Percentiles rank a stretch among this genome's conserved stretches.
Evolutionary conservation across 2,329 filamentous ascomycete species (phyloP).

Genomic region (Trichoderma afroharzianum): DNA sequence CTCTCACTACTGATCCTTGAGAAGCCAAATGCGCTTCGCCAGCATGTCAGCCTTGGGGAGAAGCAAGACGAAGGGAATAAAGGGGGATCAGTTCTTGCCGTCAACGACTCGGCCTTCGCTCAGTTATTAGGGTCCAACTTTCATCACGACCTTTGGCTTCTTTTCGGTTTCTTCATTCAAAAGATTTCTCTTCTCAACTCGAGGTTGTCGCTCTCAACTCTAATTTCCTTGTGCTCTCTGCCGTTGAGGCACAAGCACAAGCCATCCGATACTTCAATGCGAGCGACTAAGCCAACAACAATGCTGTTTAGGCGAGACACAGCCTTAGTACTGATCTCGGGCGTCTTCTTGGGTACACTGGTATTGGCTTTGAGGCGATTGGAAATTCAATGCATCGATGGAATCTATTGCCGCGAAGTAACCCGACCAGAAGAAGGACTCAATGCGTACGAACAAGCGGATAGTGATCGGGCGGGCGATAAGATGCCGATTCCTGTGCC

Average conservation of each 20-base stretch:
- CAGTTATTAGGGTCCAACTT: not conserved
- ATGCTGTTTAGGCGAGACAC: conserved; percentile 31
- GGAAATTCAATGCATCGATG: conserved; percentile 25
- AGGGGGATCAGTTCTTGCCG: not conserved
- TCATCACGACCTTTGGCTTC: not conserved
- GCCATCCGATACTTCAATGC: not conserved
- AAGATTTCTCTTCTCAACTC: not conserved
- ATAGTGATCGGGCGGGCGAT: not conserved
- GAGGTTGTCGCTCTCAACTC: not conserved
- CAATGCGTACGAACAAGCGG: not conserved
- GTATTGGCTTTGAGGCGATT: conserved; percentile 33
- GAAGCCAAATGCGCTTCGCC: not conserved
- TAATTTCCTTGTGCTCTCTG: not conserved
- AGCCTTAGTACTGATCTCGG: conserved; percentile 26
- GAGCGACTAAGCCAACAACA: conserved; percentile 19
- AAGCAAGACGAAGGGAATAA: not conserved
- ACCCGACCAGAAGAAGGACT: not conserved
- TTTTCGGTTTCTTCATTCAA: not conserved
- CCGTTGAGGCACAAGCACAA: not conserved
- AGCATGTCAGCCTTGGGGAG: not conserved
- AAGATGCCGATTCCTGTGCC: not conserved
- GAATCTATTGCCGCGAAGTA: not conserved
- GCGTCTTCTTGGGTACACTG: conserved; percentile 30
- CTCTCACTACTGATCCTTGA: not conserved
- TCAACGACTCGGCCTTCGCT: not conserved